Evolutionary conservation across 2,329 filamentous ascomycete species (phyloP).

Genomic region (Grosmannia clavigera): DNA sequence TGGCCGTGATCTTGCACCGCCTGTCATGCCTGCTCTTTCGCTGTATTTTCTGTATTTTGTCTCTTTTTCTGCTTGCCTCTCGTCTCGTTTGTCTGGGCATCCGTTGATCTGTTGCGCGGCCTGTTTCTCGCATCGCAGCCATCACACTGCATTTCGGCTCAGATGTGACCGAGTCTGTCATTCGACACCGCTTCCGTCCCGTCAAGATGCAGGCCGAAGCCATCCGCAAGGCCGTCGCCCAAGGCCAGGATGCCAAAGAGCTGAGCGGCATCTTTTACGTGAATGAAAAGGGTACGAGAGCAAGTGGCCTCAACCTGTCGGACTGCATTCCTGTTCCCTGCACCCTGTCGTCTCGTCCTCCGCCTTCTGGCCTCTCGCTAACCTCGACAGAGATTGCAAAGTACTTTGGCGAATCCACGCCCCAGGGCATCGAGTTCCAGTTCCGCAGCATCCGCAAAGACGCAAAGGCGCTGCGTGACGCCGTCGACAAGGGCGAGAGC

Average conservation of each 20-base stretch:
- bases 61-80: neutral
- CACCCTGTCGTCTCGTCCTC: neutral
- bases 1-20: slow-evolving; percentile 2
- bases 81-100: neutral
- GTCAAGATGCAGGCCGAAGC: slow-evolving; percentile 29
- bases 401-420: slow-evolving; percentile 46
- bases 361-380: neutral
- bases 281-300: slow-evolving; percentile 27
- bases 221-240: slow-evolving; percentile 22
- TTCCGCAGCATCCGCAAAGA: slow-evolving; percentile 44
- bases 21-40: neutral
- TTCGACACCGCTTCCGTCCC: slow-evolving; percentile 40
- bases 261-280: slow-evolving; percentile 27
- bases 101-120: neutral
- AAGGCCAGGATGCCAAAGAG: slow-evolving; percentile 29
- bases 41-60: no score
- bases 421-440: slow-evolving; percentile 46
- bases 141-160: slow-evolving; percentile 35
- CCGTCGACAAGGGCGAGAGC: slow-evolving; percentile 31
- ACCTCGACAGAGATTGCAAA: slow-evolving; percentile 40
- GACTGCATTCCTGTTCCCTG: neutral
- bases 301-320: neutral
- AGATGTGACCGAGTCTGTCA: slow-evolving; percentile 32
- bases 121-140: slow-evolving; percentile 21
- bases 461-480: slow-evolving; percentile 33